Base-by-base conservation (phyloP, 2,329 filamentous ascomycete species). In the Juglanconis oblonga region DNA sequence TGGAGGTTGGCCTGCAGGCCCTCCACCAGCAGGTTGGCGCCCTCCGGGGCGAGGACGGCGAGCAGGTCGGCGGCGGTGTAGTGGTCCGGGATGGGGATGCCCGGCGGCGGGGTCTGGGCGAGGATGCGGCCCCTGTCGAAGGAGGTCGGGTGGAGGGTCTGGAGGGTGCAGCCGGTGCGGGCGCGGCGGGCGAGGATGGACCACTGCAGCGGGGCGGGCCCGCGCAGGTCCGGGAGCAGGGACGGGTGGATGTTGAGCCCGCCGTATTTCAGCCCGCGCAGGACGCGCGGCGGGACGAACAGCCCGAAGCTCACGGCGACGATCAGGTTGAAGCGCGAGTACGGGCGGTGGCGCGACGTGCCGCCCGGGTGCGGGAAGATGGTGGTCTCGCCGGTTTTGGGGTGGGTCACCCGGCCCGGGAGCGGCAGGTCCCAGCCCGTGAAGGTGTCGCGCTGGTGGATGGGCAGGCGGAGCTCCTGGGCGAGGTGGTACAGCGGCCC, bases 231-330 rank as follows among this genome's bases (percentile, higher is more conserved):
- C 4, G 93, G 94, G 13, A 99, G 82, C 33, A 97, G 76, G 0
- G 94, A 98, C 1, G 95, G 95, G 70, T 99, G 95, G 2, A 99
- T 82, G 73, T 99, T 99, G 3, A 99, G 76, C 0, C 95, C 95
- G 48, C 93, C 93, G 74, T 96, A 97, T 67, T 83, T 85, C 31
- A 90, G 85, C 1, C 76, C 76, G 29, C 77, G 77, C 29, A 99
- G 79, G 14, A 98, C 85, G 4, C 91, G 82, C 0, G 83, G 81
- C 0, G 95, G 95, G 1, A 99, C 87, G 63, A 97, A 89, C 7
- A 97, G 82, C 3, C 95, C 95, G 74, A 98, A 99, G 0, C 95
- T 98, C 4, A 98, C 95, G 52, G 93, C 93, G 50, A 98, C 80
- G 66, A 99, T 83, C 61, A 99, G 79, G 72, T 97, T 92, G 65